These are phyloP conservation scores for Anthoceros angustus DNA, from an alignment of 225 moss, liverwort and hornwort species.

Conservation along the genomic window DNA sequence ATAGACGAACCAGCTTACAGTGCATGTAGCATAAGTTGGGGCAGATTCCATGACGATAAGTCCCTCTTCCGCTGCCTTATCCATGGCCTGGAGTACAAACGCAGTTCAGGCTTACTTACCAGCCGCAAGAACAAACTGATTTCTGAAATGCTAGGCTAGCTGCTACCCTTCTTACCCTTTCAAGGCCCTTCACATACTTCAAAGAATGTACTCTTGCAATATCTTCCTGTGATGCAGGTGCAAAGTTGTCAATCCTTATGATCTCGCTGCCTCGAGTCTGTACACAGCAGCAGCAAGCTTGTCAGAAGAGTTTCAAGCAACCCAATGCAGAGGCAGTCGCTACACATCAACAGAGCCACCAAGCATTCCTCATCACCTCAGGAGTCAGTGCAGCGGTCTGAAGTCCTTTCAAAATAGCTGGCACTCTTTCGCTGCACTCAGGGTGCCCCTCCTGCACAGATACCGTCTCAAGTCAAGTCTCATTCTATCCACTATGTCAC, in stretches of 20 bases:
- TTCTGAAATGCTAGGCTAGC: neutral
- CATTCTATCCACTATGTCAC: neutral
- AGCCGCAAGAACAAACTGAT: neutral
- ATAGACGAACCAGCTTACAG: conserved; percentile 24
- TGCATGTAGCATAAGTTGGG: conserved; percentile 77
- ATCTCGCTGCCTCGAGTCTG: conserved; percentile 70
- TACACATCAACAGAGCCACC: neutral
- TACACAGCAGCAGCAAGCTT: neutral
- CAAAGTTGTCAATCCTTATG: conserved; percentile 47
- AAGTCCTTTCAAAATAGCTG: conserved; percentile 60
- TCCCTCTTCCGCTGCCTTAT: conserved; percentile 74
- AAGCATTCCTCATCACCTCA: conserved; percentile 47
- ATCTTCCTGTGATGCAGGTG: conserved; percentile 67
- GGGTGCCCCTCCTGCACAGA: conserved; percentile 72
- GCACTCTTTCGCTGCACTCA: conserved; percentile 82
- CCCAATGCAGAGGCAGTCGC: no score
- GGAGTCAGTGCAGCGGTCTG: conserved; percentile 68
- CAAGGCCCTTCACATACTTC: conserved; percentile 80
- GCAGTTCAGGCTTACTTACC: neutral
- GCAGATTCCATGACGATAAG: conserved; percentile 61
- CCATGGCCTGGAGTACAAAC: conserved; percentile 47
- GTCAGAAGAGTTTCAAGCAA: neutral
- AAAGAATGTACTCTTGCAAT: conserved; percentile 69
- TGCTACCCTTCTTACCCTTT: conserved; percentile 28
- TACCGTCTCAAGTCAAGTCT: neutral